These are phyloP conservation scores for Carex kokanica DNA, from an alignment of 176 grass and related monocot genomes.

Conservation along the genomic window DNA sequence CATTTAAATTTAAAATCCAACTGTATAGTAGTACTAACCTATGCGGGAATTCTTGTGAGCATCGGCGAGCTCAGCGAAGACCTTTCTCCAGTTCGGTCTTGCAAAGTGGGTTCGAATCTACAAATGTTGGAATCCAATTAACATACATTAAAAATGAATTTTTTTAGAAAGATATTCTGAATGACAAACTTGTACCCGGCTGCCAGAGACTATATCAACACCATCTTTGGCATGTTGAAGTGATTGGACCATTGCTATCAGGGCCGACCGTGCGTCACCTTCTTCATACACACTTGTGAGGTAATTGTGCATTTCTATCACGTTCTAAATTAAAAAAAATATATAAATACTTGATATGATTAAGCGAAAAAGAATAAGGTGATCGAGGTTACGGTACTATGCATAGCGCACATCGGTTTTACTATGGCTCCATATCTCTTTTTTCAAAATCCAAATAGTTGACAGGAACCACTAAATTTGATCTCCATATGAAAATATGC, in stretches of 20 bases:
- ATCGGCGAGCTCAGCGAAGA: constrained; percentile 75
- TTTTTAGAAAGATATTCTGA: not conserved
- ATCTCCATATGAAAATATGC: no score
- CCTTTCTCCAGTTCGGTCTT: constrained; percentile 98
- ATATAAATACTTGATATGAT: constrained; percentile 24
- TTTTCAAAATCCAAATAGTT: no score
- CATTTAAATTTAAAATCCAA: not conserved
- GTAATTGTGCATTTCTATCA: constrained; percentile 99
- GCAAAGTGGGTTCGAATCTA: constrained; percentile 97
- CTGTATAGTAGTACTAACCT: constrained; percentile 39
- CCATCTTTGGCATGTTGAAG: constrained; percentile 93
- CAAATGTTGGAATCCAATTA: constrained; percentile 22
- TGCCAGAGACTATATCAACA: constrained; percentile 87
- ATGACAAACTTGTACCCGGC: constrained; percentile 42
- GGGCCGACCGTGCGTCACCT: constrained; percentile 85
- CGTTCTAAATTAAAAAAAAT: constrained; percentile 53
- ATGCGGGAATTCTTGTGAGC: constrained; percentile 73
- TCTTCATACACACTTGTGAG: constrained; percentile 99
- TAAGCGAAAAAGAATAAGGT: not conserved
- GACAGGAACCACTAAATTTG: no score
- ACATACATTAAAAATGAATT: not conserved
- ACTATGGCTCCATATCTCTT: no score
- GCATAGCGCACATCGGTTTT: no score
- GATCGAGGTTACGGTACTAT: no score
- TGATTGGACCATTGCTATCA: constrained; percentile 90